These are phyloP conservation scores for Notholithocarpus densiflorus DNA, from an alignment of 306 rosid species.

Conservation along the genomic window DNA sequence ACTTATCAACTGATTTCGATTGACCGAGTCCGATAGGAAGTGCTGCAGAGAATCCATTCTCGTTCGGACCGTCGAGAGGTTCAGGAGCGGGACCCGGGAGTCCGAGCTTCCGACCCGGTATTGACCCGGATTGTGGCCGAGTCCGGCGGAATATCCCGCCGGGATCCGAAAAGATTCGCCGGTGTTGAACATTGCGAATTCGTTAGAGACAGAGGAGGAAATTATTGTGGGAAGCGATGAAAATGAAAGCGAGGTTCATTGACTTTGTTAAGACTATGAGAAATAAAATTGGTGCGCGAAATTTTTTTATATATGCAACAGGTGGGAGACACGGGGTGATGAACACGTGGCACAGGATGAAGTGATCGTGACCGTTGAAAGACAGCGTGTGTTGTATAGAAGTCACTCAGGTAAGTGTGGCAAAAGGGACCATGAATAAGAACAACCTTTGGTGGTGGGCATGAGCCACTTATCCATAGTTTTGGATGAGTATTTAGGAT, in stretches of 20 bases:
- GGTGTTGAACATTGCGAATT: conserved; percentile 7
- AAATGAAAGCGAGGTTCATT: neutral
- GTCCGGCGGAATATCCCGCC: neutral
- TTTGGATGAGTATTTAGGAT: too few species aligned
- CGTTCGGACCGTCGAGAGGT: conserved; percentile 45
- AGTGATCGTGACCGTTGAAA: too few species aligned
- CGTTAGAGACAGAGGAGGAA: neutral
- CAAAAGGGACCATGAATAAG: too few species aligned
- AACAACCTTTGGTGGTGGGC: too few species aligned
- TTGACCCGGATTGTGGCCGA: neutral
- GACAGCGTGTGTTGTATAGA: too few species aligned
- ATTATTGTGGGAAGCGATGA: too few species aligned
- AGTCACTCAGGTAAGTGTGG: too few species aligned
- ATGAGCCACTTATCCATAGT: too few species aligned
- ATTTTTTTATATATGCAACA: too few species aligned
- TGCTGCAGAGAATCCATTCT: conserved; percentile 55
- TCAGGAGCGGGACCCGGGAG: conserved; percentile 45
- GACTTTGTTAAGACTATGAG: neutral
- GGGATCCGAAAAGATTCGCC: conserved; percentile 11
- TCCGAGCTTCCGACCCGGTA: conserved; percentile 19
- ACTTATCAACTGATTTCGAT: conserved; percentile 32
- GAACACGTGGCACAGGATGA: too few species aligned
- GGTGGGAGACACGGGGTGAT: too few species aligned
- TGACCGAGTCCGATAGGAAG: conserved; percentile 52
- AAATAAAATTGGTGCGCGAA: neutral